Evolutionary conservation across 306 rosid genomes (phyloP), one percentile per base, ranked within the genome.

Genomic region (Quercus robur): DNA sequence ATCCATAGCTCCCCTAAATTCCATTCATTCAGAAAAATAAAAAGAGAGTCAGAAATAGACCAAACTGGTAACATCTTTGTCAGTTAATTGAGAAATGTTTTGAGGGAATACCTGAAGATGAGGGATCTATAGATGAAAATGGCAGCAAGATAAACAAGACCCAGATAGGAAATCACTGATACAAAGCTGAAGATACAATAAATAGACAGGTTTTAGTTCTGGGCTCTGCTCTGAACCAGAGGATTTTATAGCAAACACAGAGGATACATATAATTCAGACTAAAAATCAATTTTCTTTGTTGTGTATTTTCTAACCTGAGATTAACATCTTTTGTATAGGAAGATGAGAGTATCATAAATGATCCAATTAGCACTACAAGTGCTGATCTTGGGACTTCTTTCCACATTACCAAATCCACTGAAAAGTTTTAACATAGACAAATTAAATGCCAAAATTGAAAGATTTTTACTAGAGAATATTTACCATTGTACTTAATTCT

Each of bases 401-500:
- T 94, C 98, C 98, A 94, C 98, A 92, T 89, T 67, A 92, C 74
- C 70, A 94, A 89, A 80, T 92, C 97, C 84, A 87, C 98, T 94
- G 88, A 41, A 66, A 74, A 71, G 19, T 17, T 26, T 26, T 76
- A 71, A 71, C 52, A 21, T 21, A 26, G 12, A 74, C 68, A 75
- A 54, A 75, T 35, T 23, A 20, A 73, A 71, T 56, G 31, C 61
- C 9, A 61, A 35, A 75, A 59, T 62, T 25, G 75, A 33, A 54
- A 67, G 73, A 74, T 13, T 62, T 18, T 55, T 31, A 17, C 31
- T 15, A 6, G 33, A 57, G 35, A 64, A 38, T 51, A 64, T 76
- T 70, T 76, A 15, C 61, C 56, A 12, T 74, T 55, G 64, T 56
- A 11, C 55, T 31, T 2, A 33, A 19, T 52, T 28, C 10, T 25